Conservation (phyloP, 2,329 filamentous ascomycete genomes). For the Alternaria sp. region DNA sequence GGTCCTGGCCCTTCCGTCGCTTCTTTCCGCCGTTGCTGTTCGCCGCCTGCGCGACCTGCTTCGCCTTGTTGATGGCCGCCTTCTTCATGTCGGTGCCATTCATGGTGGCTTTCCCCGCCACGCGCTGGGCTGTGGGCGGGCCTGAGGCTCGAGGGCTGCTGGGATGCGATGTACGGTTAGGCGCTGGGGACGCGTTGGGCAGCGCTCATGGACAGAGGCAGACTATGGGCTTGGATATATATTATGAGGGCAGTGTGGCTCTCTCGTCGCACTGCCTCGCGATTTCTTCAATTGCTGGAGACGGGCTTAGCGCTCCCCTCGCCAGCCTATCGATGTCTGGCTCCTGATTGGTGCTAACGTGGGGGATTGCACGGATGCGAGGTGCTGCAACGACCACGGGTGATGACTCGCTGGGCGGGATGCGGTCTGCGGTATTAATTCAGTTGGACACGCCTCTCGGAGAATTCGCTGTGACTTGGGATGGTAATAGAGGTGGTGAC, state of each 20-base stretch:
- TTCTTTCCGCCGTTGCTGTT: conserved; percentile 71
- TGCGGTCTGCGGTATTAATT: conserved; percentile 11
- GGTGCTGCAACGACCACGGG: conserved; percentile 26
- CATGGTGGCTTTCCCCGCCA: conserved; percentile 59
- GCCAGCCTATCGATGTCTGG: conserved; percentile 35
- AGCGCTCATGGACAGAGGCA: conserved; percentile 38
- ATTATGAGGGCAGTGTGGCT: conserved; percentile 22
- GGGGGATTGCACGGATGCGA: conserved; percentile 26
- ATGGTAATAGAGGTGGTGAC: conserved; percentile 9
- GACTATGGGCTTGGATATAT: conserved; percentile 7
- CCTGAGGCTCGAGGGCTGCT: conserved; percentile 20
- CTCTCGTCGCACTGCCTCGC: conserved; percentile 35
- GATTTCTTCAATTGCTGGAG: conserved; percentile 49
- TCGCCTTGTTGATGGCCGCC: conserved; percentile 71
- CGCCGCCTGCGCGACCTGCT: conserved; percentile 68
- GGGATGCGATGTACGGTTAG: conserved; percentile 32
- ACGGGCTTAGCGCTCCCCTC: conserved; percentile 48
- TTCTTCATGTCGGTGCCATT: conserved; percentile 72
- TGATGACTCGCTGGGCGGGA: conserved; percentile 8
- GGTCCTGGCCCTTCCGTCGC: conserved; percentile 74
- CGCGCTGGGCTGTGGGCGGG: conserved; percentile 31
- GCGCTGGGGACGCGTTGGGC: conserved; percentile 39
- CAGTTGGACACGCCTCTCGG: conserved; percentile 1
- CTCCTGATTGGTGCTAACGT: conserved; percentile 40
- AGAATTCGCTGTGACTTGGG: conserved; percentile 10